Conservation (phyloP, 2,329 filamentous ascomycete species). For the Botrytis sinoallii region DNA sequence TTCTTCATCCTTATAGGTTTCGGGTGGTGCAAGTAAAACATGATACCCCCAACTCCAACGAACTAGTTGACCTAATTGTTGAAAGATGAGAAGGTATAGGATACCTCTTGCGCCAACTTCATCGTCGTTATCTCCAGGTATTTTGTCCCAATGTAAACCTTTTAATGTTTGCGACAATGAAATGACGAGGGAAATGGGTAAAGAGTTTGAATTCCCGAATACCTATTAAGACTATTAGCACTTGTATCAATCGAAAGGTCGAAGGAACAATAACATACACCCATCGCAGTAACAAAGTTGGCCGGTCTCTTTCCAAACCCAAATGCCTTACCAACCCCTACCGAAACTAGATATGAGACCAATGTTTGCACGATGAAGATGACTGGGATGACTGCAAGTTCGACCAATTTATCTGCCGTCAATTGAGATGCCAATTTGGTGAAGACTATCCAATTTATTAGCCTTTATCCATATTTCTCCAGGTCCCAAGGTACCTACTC, state of each 20-base stretch:
- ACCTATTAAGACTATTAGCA: constrained; percentile 48
- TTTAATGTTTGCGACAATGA: constrained; percentile 89
- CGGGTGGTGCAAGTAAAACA: constrained; percentile 82
- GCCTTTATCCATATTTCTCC: neutral
- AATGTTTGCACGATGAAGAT: constrained; percentile 88
- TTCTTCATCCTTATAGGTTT: constrained; percentile 60
- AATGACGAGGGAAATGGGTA: constrained; percentile 93
- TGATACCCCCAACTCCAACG: constrained; percentile 99
- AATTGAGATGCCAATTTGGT: constrained; percentile 95
- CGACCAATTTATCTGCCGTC: constrained; percentile 82
- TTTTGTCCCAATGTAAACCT: constrained; percentile 88
- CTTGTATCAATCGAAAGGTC: neutral
- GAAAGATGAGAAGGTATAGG: constrained; percentile 92
- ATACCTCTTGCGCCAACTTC: constrained; percentile 93
- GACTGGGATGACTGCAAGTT: constrained; percentile 89
- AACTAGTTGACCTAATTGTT: constrained; percentile 91
- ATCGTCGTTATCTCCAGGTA: constrained; percentile 90
- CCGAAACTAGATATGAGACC: constrained; percentile 78
- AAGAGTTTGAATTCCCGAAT: constrained; percentile 96
- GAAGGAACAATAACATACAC: constrained; percentile 49
- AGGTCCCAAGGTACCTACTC: constrained; percentile 54
- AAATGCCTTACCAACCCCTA: constrained; percentile 68
- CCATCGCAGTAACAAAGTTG: constrained; percentile 98
- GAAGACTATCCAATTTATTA: constrained; percentile 62
- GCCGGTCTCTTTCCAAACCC: constrained; percentile 79